Evolutionary conservation across 1,284 basidiomycete genomes (phyloP).

Genomic region (Laetiporus sulphureus): DNA sequence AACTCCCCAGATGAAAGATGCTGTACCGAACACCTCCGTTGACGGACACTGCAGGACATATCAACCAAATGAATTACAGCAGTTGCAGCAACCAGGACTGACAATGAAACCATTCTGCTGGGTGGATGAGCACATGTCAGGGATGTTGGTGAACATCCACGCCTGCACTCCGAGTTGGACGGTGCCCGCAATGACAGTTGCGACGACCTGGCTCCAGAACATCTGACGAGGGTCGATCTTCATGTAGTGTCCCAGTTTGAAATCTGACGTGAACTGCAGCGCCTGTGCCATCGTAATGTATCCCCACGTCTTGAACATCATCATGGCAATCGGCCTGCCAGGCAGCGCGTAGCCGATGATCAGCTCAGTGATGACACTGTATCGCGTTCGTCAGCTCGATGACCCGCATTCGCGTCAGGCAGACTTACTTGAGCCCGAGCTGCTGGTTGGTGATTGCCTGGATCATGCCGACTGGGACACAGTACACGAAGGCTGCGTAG

Average conservation of each 20-base stretch:
- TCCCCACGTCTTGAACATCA: constrained; percentile 53
- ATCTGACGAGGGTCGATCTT: constrained; percentile 44
- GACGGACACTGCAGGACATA: constrained; percentile 26
- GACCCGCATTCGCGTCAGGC: constrained; percentile 25
- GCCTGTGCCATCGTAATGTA: constrained; percentile 48
- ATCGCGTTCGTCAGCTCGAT: constrained; percentile 24
- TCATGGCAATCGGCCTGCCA: constrained; percentile 51
- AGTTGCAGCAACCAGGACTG: constrained; percentile 1
- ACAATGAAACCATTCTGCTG: constrained; percentile 34
- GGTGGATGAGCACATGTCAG: constrained; percentile 32
- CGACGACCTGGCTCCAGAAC: constrained; percentile 43
- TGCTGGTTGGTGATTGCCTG: constrained; percentile 61
- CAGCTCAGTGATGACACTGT: constrained; percentile 41
- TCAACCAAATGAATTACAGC: background rate
- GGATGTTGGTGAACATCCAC: constrained; percentile 47
- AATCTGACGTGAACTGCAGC: constrained; percentile 41
- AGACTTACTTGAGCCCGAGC: constrained; percentile 42
- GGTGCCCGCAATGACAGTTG: constrained; percentile 41
- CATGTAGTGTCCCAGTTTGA: constrained; percentile 51
- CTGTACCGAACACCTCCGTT: constrained; percentile 36
- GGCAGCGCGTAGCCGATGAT: constrained; percentile 46
- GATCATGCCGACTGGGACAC: constrained; percentile 64
- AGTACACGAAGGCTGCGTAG: constrained; percentile 42
- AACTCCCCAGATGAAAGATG: constrained; percentile 43
- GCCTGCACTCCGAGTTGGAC: constrained; percentile 42